A percentile compares a stretch with the other conserved stretches of the same genome.
These are phyloP conservation scores for Exserohilum turcica DNA, from an alignment of 2,329 filamentous ascomycete genomes.

Conservation along the genomic window DNA sequence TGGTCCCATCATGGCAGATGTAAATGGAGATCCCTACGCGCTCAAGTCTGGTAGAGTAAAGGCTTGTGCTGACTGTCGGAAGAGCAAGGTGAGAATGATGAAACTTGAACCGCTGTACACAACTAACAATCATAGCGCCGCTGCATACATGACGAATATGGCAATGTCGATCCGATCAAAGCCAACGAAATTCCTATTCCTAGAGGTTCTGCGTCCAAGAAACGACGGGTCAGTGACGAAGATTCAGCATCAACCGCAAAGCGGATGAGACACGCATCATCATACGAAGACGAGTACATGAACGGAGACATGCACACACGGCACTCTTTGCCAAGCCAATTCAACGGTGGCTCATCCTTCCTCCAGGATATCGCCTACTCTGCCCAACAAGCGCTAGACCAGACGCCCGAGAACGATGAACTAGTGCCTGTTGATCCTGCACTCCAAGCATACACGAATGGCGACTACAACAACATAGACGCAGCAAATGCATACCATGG, in stretches of 20 bases:
- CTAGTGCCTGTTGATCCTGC: slow-evolving; percentile 38
- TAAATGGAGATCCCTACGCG: slow-evolving; percentile 48
- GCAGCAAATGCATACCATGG: slow-evolving; percentile 20
- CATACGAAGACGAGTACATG: slow-evolving; percentile 29
- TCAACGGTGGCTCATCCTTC: slow-evolving; percentile 23
- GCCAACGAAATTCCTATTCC: slow-evolving; percentile 66
- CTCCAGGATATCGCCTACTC: slow-evolving; percentile 38
- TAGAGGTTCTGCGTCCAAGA: slow-evolving; percentile 60
- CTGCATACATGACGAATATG: slow-evolving; percentile 69
- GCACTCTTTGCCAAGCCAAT: slow-evolving; percentile 31
- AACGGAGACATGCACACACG: slow-evolving; percentile 31
- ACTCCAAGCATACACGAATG: slow-evolving; percentile 29
- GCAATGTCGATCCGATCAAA: slow-evolving; percentile 67
- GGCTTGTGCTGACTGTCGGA: slow-evolving; percentile 69
- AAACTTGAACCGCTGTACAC: neutral
- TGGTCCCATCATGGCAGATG: slow-evolving; percentile 41
- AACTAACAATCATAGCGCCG: slow-evolving; percentile 58
- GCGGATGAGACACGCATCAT: slow-evolving; percentile 38
- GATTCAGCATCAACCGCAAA: slow-evolving; percentile 26
- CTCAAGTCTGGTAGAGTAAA: slow-evolving; percentile 65
- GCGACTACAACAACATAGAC: slow-evolving; percentile 21
- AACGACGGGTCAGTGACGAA: slow-evolving; percentile 54
- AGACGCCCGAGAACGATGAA: slow-evolving; percentile 27
- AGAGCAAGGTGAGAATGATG: slow-evolving; percentile 63
- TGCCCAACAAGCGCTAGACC: slow-evolving; percentile 35